A percentile compares a stretch with the other conserved stretches of the same genome.
Conservation (phyloP, 2,329 filamentous ascomycete genomes). For the Calonectria crousiana region DNA sequence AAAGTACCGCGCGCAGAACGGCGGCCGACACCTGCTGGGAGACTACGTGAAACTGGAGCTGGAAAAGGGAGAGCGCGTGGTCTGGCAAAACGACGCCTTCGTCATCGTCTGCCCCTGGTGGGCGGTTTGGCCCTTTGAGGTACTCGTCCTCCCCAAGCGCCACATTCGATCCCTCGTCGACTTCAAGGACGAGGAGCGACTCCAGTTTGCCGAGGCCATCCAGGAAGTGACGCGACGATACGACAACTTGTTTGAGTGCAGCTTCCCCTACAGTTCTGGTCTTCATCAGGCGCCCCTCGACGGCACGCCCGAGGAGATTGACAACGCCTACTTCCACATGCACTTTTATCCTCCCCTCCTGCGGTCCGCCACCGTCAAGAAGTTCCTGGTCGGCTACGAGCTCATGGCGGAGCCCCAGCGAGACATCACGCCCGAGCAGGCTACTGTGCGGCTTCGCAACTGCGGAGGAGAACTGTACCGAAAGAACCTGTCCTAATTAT, state of each 20-base stretch:
- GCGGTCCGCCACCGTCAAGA: slow-evolving; percentile 91
- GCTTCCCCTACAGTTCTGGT: slow-evolving; percentile 96
- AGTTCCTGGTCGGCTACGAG: slow-evolving; percentile 97
- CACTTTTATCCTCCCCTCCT: slow-evolving; percentile 97
- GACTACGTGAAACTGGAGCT: slow-evolving; percentile 90
- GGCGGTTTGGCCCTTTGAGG: slow-evolving; percentile 97
- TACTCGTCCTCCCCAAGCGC: slow-evolving; percentile 86
- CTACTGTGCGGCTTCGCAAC: slow-evolving; percentile 79
- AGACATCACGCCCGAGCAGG: slow-evolving; percentile 98
- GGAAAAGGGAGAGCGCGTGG: slow-evolving; percentile 84
- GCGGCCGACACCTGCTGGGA: slow-evolving; percentile 80
- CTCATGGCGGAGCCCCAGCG: slow-evolving; percentile 97
- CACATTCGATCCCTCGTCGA: slow-evolving; percentile 90
- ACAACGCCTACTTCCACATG: slow-evolving; percentile 92
- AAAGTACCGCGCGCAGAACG: slow-evolving; percentile 81
- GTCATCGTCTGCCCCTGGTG: slow-evolving; percentile 96
- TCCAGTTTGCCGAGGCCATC: slow-evolving; percentile 83
- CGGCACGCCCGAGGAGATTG: slow-evolving; percentile 84
- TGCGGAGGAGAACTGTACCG: slow-evolving; percentile 89
- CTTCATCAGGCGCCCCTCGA: slow-evolving; percentile 94
- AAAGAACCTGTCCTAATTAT: slow-evolving; percentile 57
- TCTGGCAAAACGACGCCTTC: slow-evolving; percentile 89
- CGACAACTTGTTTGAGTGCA: slow-evolving; percentile 97
- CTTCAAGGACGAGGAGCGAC: slow-evolving; percentile 77
- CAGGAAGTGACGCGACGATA: slow-evolving; percentile 91